phyloP scores from a whole-genome alignment of 805 yeast genomes.

The Pichia manshurica region DNA sequence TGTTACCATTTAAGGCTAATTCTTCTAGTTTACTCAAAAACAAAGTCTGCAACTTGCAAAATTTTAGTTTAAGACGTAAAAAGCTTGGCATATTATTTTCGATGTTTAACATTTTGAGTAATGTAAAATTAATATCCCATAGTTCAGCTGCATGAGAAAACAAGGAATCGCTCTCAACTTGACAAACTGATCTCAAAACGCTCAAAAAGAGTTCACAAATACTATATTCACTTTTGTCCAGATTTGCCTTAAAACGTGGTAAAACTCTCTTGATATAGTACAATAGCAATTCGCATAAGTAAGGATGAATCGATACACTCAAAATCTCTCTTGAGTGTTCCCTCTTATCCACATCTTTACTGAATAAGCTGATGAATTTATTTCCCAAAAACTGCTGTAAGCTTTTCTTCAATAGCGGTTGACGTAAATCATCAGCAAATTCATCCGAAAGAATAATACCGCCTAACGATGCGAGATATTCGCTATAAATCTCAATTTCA shows the following conservation, averaged over 20 bases:
- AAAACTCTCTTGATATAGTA: conserved; percentile 19
- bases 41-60: conserved; percentile 28
- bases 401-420: conserved; percentile 23
- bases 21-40: conserved; percentile 25
- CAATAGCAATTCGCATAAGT: conserved; percentile 23
- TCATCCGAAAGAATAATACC: conserved; percentile 48
- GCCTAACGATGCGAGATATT: conserved; percentile 64
- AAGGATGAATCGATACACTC: conserved; percentile 44
- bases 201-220: conserved; percentile 27
- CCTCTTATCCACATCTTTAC: conserved; percentile 36
- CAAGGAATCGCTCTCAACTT: conserved; percentile 22
- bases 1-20: conserved; percentile 28
- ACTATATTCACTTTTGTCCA: conserved; percentile 20
- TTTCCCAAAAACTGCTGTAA: conserved; percentile 24
- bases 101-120: conserved; percentile 21
- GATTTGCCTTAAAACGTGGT: conserved; percentile 22
- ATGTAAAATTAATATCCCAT: conserved; percentile 23
- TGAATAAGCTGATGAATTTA: conserved; percentile 23
- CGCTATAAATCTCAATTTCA: conserved; percentile 48
- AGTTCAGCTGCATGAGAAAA: conserved; percentile 25
- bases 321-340: conserved; percentile 71
- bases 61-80: conserved; percentile 26
- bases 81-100: conserved; percentile 21
- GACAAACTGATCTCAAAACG: conserved; percentile 26
- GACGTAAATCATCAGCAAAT: conserved; percentile 24